Evolutionary conservation across 2,329 filamentous ascomycete genomes (phyloP).

Genomic region (Cladobotryum mycophilum): DNA sequence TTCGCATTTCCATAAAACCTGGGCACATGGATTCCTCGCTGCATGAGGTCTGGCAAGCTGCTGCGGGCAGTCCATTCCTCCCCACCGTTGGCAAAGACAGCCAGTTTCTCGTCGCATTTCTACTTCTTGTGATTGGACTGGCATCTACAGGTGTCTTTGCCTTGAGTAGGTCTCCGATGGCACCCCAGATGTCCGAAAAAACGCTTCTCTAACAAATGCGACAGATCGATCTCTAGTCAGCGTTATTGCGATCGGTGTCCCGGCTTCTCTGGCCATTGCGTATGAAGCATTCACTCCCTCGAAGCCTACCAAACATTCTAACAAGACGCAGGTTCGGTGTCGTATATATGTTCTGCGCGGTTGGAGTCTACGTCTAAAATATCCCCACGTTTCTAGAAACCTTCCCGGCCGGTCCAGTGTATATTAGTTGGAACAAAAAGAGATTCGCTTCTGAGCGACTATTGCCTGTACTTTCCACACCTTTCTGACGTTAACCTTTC

Average conservation of each 20-base stretch:
- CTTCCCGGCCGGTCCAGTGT: constrained; percentile 26
- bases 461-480: constrained; percentile 13
- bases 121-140: constrained; percentile 66
- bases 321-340: constrained; percentile 67
- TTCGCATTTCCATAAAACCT: constrained; percentile 8
- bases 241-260: constrained; percentile 71
- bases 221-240: constrained; percentile 76
- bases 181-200: background rate
- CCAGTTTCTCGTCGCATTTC: constrained; percentile 78
- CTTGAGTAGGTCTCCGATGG: constrained; percentile 57
- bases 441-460: constrained; percentile 25
- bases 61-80: constrained; percentile 77
- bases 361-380: constrained; percentile 92
- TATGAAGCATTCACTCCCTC: constrained; percentile 43
- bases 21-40: constrained; percentile 71
- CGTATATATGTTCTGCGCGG: constrained; percentile 98
- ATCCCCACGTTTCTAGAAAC: constrained; percentile 32
- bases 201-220: constrained; percentile 18
- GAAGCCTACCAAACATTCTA: constrained; percentile 16
- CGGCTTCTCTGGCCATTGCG: constrained; percentile 85
- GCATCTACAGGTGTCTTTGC: constrained; percentile 73
- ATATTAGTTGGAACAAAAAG: constrained; percentile 32
- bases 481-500: background rate
- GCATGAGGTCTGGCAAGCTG: constrained; percentile 88
- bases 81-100: constrained; percentile 73